Conservation (phyloP, 768 basidiomycete genomes). For the Obba rivulosa region DNA sequence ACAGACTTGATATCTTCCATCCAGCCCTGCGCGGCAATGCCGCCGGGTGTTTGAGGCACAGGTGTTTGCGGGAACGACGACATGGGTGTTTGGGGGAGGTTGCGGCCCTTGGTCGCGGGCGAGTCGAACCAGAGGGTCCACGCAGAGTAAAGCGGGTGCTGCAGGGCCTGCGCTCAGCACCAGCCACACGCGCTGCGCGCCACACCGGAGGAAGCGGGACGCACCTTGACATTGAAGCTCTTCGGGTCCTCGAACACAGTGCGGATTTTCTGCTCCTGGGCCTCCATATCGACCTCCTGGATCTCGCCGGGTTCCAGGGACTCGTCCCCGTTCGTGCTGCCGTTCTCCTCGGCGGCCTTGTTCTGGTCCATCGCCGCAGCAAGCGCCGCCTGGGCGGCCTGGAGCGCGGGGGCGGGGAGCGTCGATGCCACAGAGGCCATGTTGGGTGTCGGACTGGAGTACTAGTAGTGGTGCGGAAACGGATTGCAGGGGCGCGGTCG, state of each 20-base stretch:
- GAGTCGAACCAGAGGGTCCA: conserved; percentile 99
- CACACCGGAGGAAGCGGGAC: conserved; percentile 6
- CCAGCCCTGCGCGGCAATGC: conserved; percentile 82
- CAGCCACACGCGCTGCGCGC: neutral
- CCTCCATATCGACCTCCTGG: conserved; percentile 81
- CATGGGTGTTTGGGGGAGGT: conserved; percentile 78
- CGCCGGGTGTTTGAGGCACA: conserved; percentile 65
- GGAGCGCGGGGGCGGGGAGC: conserved; percentile 61
- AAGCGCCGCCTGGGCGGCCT: conserved; percentile 77
- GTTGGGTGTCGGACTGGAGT: neutral
- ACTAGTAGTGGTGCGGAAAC: conserved; percentile 1
- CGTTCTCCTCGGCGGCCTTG: conserved; percentile 21
- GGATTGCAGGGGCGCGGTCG: conserved; percentile 2
- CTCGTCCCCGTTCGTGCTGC: conserved; percentile 30
- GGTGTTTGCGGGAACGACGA: conserved; percentile 81
- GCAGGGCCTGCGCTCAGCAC: conserved; percentile 1
- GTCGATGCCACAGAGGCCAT: conserved; percentile 33
- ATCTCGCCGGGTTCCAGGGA: conserved; percentile 74
- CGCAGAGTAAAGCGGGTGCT: conserved; percentile 92
- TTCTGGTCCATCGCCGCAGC: conserved; percentile 65
- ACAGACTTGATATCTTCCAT: conserved; percentile 99
- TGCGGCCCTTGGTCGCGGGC: conserved; percentile 83
- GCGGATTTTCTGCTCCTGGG: conserved; percentile 75
- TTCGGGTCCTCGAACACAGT: conserved; percentile 92
- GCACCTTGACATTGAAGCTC: conserved; percentile 95